These are phyloP conservation scores for Extremus antarcticus DNA, from an alignment of 495 filamentous ascomycete genomes.

Conservation along the genomic window DNA sequence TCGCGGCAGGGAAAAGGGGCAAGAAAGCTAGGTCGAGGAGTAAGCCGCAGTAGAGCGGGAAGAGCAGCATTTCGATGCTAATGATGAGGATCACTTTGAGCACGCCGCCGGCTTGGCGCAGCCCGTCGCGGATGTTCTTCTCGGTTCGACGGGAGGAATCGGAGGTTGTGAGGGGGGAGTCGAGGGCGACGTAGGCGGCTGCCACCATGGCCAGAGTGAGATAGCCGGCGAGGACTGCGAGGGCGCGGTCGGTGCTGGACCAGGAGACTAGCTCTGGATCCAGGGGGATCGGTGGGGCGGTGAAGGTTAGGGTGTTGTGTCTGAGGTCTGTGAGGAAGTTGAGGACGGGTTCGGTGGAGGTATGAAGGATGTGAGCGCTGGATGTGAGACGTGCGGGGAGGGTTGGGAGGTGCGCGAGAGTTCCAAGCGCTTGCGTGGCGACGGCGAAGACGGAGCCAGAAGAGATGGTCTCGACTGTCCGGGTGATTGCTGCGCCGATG, in stretches of 20 bases:
- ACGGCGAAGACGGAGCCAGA: slow-evolving; percentile 1
- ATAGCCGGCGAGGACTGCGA: slow-evolving; percentile 76
- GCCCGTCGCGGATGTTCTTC: slow-evolving; percentile 63
- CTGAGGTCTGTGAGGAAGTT: slow-evolving; percentile 2
- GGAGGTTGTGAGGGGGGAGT: slow-evolving; percentile 51
- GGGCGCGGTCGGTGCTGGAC: slow-evolving; percentile 62
- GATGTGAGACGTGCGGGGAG: neutral
- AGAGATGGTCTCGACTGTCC: slow-evolving; percentile 9
- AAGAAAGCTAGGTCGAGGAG: slow-evolving; percentile 81
- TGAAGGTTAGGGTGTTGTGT: slow-evolving; percentile 6
- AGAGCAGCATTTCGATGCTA: slow-evolving; percentile 96
- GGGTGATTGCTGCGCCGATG: slow-evolving; percentile 3
- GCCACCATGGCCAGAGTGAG: slow-evolving; percentile 60
- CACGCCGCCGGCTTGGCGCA: slow-evolving; percentile 89
- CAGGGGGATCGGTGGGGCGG: slow-evolving; percentile 22
- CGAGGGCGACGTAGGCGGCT: slow-evolving; percentile 63
- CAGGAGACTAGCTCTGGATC: slow-evolving; percentile 62
- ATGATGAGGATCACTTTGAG: slow-evolving; percentile 98
- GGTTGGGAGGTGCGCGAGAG: neutral
- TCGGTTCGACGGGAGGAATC: slow-evolving; percentile 63
- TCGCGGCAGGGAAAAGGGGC: slow-evolving; percentile 74
- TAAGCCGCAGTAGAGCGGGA: slow-evolving; percentile 89
- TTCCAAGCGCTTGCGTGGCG: neutral
- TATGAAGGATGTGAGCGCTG: neutral
- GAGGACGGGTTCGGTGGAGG: slow-evolving; percentile 3